A percentile compares a stretch with the other conserved stretches of the same genome.
Conservation (phyloP, 768 basidiomycete genomes). For the Suillus plorans region DNA sequence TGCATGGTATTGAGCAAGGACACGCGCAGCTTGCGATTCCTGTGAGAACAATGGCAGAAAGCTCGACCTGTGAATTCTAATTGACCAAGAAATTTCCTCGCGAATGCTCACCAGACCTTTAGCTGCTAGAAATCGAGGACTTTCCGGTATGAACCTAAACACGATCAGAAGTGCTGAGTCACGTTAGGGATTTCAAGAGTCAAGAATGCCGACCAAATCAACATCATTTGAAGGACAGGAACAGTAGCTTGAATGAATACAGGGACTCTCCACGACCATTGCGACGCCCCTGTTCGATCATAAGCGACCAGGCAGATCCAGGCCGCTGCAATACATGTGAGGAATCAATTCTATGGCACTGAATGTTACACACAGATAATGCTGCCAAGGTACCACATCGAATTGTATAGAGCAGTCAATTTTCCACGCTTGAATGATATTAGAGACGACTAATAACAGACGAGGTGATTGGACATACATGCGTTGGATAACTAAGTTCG, state of each 20-base stretch:
- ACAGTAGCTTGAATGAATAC: slow-evolving; percentile 60
- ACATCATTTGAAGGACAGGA: slow-evolving; percentile 53
- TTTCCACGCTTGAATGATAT: slow-evolving; percentile 41
- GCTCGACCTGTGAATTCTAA: neutral
- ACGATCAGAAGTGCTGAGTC: neutral
- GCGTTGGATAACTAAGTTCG: slow-evolving; percentile 71
- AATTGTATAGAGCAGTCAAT: slow-evolving; percentile 66
- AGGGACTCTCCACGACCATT: slow-evolving; percentile 68
- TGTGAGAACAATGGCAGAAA: slow-evolving; percentile 14
- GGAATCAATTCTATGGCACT: neutral
- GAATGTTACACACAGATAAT: slow-evolving; percentile 42
- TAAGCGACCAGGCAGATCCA: slow-evolving; percentile 50
- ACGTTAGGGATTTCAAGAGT: neutral
- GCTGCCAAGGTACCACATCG: slow-evolving; percentile 74
- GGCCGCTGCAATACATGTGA: slow-evolving; percentile 30
- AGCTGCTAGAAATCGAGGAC: slow-evolving; percentile 64
- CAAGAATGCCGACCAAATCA: slow-evolving; percentile 46
- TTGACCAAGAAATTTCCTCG: neutral
- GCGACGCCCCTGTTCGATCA: slow-evolving; percentile 32
- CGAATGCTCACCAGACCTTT: slow-evolving; percentile 49
- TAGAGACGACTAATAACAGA: neutral
- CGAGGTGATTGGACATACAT: slow-evolving; percentile 37
- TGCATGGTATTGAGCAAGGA: slow-evolving; percentile 75
- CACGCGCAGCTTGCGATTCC: slow-evolving; percentile 57
- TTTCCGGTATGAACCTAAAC: slow-evolving; percentile 64